phyloP scores from a whole-genome alignment of 257 asterid species.

The Hygrophila difformis region DNA sequence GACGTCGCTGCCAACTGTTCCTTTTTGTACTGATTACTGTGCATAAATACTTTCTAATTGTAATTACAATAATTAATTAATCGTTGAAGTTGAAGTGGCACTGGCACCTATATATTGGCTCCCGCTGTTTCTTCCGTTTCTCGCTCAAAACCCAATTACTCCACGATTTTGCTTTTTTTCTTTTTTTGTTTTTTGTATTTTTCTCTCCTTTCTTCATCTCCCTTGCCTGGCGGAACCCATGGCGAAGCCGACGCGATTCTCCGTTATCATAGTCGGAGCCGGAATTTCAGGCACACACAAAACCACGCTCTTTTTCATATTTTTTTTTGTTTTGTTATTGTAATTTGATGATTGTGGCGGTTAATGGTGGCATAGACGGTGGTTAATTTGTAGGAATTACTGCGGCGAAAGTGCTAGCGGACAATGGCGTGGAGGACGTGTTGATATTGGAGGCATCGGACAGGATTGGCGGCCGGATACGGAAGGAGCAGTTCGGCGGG shows the following conservation, averaged over 20 bases:
- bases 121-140: too few species aligned
- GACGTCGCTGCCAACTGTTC: too few species aligned
- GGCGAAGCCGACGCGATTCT: constrained; percentile 42
- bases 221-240: constrained; percentile 19
- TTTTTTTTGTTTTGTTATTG: too few species aligned
- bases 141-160: too few species aligned
- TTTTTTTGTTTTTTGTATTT: too few species aligned
- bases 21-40: too few species aligned
- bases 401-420: constrained; percentile 74
- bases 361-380: neutral
- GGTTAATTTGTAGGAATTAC: constrained; percentile 36
- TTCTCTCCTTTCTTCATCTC: too few species aligned
- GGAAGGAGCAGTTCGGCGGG: constrained; percentile 79
- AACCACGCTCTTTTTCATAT: neutral
- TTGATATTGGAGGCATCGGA: constrained; percentile 80
- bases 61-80: too few species aligned
- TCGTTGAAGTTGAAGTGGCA: too few species aligned
- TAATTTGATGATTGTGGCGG: neutral
- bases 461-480: constrained; percentile 71
- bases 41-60: too few species aligned
- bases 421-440: constrained; percentile 69
- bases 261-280: constrained; percentile 77
- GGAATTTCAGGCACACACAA: constrained; percentile 58
- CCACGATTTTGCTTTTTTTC: too few species aligned
- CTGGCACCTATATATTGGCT: too few species aligned